Evolutionary conservation across 2,329 filamentous ascomycete genomes (phyloP).

Genomic region (Sporothrix brasiliensis): DNA sequence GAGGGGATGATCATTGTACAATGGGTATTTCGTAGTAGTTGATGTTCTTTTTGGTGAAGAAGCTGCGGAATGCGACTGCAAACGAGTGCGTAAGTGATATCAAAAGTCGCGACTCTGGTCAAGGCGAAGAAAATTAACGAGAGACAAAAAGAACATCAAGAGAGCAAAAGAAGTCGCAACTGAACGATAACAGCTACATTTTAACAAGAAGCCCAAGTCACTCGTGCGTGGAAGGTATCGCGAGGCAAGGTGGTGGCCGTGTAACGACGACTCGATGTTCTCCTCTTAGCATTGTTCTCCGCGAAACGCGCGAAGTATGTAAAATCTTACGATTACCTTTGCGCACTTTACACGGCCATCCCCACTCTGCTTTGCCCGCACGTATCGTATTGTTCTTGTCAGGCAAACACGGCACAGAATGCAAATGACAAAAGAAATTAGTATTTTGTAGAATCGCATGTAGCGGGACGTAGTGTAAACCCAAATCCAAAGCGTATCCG

Average conservation of each 20-base stretch:
- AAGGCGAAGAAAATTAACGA: not conserved
- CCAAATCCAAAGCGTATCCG: slow-evolving; percentile 7
- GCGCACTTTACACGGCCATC: not conserved
- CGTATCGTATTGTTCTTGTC: slow-evolving; percentile 13
- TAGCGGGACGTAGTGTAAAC: slow-evolving; percentile 1
- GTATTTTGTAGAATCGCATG: slow-evolving; percentile 20
- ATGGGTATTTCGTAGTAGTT: not conserved
- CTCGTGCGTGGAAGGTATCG: not conserved
- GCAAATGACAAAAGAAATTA: slow-evolving; percentile 12
- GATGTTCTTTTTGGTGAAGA: not conserved
- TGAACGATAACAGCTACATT: not conserved
- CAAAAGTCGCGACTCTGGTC: not conserved
- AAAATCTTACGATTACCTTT: too few relatives aligned
- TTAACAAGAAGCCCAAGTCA: not conserved
- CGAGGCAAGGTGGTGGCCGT: not conserved
- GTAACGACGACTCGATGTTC: not conserved
- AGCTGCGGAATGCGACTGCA: not conserved
- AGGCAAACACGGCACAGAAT: not conserved
- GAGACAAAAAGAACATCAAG: not conserved
- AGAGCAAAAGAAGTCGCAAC: not conserved
- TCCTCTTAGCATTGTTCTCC: slow-evolving; percentile 25
- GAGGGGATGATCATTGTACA: slow-evolving; percentile 21
- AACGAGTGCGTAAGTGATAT: not conserved
- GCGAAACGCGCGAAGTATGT: too few relatives aligned
- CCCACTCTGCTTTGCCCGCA: slow-evolving; percentile 8